Conservation (phyloP, 1,284 basidiomycete species). For the Hemileia vastatrix region DNA sequence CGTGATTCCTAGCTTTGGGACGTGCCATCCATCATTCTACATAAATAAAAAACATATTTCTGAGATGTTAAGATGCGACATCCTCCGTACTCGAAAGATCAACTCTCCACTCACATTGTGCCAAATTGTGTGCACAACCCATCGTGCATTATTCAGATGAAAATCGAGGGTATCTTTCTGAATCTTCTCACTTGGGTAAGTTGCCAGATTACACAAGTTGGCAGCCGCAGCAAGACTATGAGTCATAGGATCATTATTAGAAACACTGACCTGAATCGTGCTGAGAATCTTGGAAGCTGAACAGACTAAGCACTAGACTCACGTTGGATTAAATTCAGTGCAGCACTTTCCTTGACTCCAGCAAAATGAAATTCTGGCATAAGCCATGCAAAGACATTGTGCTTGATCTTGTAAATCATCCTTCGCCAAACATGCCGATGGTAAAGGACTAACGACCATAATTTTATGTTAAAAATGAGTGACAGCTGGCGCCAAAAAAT, state of each 20-base stretch:
- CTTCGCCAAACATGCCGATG: neutral
- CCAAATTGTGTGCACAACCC: conserved; percentile 2
- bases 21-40: conserved; percentile 3
- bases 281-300: neutral
- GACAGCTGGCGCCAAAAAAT: neutral
- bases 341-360: conserved; percentile 1
- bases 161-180: neutral
- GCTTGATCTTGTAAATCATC: neutral
- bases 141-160: neutral
- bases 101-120: conserved; percentile 2
- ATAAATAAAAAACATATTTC: neutral
- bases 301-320: no score
- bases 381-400: neutral
- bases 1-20: neutral
- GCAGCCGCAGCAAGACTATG: conserved; percentile 11
- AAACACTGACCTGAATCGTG: neutral
- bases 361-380: conserved; percentile 3
- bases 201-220: conserved; percentile 9
- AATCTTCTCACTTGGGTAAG: neutral
- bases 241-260: neutral
- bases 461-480: neutral
- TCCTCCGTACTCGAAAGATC: neutral
- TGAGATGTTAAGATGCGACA: no score
- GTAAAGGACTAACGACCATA: neutral
- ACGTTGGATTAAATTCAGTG: conserved; percentile 10